Conservation (phyloP, 129 eudicot genomes). For the Ambrosia artemisiifolia region DNA sequence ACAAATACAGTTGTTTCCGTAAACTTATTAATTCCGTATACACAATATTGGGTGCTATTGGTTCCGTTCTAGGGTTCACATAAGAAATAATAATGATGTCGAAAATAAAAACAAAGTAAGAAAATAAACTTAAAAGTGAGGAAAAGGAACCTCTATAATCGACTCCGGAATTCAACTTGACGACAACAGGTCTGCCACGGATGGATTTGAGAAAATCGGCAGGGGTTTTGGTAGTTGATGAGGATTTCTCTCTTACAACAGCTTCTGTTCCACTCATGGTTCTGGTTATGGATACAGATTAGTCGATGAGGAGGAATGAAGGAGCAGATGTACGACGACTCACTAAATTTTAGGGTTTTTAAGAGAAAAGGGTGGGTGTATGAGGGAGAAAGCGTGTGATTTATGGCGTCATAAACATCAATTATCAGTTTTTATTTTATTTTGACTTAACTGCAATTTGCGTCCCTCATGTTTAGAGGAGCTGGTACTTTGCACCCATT, state of each 20-base stretch:
- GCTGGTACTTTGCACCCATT: too few relatives aligned
- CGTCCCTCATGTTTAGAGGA: too few relatives aligned
- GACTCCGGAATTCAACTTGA: constrained; percentile 85
- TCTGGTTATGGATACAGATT: not conserved
- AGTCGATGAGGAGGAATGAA: not conserved
- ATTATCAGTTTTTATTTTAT: not conserved
- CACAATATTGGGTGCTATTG: not conserved
- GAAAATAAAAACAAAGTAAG: not conserved
- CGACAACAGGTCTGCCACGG: constrained; percentile 93
- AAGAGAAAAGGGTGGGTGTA: not conserved
- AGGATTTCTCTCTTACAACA: constrained; percentile 43
- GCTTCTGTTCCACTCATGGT: constrained; percentile 66
- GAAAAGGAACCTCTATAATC: constrained; percentile 67
- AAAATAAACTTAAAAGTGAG: not conserved
- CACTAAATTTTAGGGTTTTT: constrained; percentile 28
- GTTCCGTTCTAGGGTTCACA: constrained; percentile 7
- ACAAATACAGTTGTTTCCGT: not conserved
- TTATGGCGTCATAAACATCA: not conserved
- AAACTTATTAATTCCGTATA: not conserved
- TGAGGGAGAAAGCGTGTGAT: not conserved
- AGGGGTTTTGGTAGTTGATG: constrained; percentile 69
- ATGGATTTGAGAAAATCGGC: constrained; percentile 90
- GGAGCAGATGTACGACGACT: not conserved
- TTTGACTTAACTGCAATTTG: too few relatives aligned
- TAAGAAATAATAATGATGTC: not conserved